phyloP scores from a whole-genome alignment of 129 eudicot species.

The Cynara cardunculus region DNA sequence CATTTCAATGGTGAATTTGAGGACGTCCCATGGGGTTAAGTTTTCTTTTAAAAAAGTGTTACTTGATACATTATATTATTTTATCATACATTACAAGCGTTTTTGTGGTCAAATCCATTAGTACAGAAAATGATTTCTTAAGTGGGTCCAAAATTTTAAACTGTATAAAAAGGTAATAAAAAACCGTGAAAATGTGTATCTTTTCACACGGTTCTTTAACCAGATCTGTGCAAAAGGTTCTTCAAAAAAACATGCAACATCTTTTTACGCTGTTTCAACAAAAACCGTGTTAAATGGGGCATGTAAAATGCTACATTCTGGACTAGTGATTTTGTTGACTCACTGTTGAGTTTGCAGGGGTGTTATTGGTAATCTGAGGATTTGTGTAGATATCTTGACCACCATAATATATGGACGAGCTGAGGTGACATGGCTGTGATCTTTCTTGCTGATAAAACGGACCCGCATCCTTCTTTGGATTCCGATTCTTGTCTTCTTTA shows the following conservation, averaged over 20 bases:
- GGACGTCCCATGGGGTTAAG: neutral
- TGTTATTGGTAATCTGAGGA: constrained; percentile 43
- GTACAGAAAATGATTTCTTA: neutral
- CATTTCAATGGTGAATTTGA: neutral
- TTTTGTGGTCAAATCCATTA: neutral
- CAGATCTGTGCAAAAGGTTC: too few relatives aligned
- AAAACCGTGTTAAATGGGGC: too few relatives aligned
- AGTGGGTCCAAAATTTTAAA: neutral
- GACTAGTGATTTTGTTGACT: constrained; percentile 15
- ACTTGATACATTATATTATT: neutral
- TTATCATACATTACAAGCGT: neutral
- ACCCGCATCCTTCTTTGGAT: constrained; percentile 31
- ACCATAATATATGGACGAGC: constrained; percentile 87
- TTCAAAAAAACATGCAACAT: too few relatives aligned
- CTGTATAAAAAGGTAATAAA: too few relatives aligned
- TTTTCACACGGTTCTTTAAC: too few relatives aligned
- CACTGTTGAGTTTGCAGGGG: constrained; percentile 45
- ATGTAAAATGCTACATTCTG: too few relatives aligned
- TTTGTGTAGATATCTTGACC: constrained; percentile 75
- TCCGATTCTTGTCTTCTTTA: constrained; percentile 32
- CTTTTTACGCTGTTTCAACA: too few relatives aligned
- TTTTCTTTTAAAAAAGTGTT: neutral
- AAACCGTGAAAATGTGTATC: too few relatives aligned
- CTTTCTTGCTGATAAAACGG: constrained; percentile 44
- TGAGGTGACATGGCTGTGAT: constrained; percentile 62